Conservation (phyloP, 2,329 filamentous ascomycete genomes). For the Exophiala oligosperma region DNA sequence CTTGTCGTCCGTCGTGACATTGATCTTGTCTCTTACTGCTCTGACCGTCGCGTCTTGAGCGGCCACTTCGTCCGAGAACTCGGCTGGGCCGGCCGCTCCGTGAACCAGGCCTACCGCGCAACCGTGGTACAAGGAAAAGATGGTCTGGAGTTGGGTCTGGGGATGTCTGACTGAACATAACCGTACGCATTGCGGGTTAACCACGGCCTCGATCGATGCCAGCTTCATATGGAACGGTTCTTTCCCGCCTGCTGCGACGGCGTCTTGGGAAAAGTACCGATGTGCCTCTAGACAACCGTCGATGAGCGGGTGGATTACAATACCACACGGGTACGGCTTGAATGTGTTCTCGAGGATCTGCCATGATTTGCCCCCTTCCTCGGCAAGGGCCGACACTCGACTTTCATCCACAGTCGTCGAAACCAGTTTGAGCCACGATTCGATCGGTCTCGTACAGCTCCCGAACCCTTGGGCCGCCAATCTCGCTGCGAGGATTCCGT, state of each 20-base stretch:
- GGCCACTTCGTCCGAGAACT: slow-evolving; percentile 49
- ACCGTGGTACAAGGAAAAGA: slow-evolving; percentile 59
- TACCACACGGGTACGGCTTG: slow-evolving; percentile 59
- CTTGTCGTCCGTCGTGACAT: slow-evolving; percentile 42
- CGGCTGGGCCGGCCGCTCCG: slow-evolving; percentile 51
- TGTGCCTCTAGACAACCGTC: slow-evolving; percentile 52
- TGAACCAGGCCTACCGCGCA: slow-evolving; percentile 51
- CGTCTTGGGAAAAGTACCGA: not conserved
- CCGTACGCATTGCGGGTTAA: slow-evolving; percentile 55
- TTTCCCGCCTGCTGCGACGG: not conserved
- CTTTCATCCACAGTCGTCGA: slow-evolving; percentile 43
- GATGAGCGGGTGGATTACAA: slow-evolving; percentile 57
- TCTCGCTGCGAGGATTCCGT: slow-evolving; percentile 49
- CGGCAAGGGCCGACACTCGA: slow-evolving; percentile 27
- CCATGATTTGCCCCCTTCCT: slow-evolving; percentile 35
- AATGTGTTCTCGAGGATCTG: slow-evolving; percentile 56
- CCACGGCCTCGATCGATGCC: slow-evolving; percentile 41
- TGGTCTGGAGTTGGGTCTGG: slow-evolving; percentile 51
- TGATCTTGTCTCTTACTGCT: slow-evolving; percentile 45
- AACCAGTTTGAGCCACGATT: slow-evolving; percentile 55
- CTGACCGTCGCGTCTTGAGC: slow-evolving; percentile 44
- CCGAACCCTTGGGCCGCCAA: slow-evolving; percentile 52
- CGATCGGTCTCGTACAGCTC: slow-evolving; percentile 47
- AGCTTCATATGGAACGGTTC: slow-evolving; percentile 34
- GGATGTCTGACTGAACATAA: slow-evolving; percentile 53